Evolutionary conservation across 2,329 filamentous ascomycete genomes (phyloP).

Genomic region (Xylariomycetidae sp.): DNA sequence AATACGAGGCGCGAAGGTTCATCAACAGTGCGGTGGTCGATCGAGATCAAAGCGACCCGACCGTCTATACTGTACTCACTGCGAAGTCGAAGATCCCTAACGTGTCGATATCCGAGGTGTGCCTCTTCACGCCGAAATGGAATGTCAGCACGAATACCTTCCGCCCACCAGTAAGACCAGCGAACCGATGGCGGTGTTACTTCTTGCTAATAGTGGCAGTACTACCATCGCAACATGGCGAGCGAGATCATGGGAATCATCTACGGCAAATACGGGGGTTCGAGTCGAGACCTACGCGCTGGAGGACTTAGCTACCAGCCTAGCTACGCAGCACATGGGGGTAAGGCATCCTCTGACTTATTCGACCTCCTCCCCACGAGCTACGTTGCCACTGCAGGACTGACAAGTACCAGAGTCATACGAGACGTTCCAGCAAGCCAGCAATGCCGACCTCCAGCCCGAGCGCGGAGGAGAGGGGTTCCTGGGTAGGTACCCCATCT

Average conservation of each 20-base stretch:
- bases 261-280: conserved; percentile 23
- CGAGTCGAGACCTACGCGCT: conserved; percentile 20
- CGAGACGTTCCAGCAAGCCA: conserved; percentile 17
- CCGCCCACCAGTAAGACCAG: conserved; percentile 36
- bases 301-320: conserved; percentile 25
- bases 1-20: conserved; percentile 47
- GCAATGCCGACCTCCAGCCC: conserved; percentile 12
- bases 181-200: neutral
- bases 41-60: conserved; percentile 58
- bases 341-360: neutral
- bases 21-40: conserved; percentile 51
- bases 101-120: conserved; percentile 53
- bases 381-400: neutral
- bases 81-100: conserved; percentile 46
- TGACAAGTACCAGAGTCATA: conserved; percentile 11
- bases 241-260: conserved; percentile 45
- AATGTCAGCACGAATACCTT: conserved; percentile 52
- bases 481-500: conserved; percentile 16
- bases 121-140: conserved; percentile 59
- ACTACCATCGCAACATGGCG: conserved; percentile 52
- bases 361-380: neutral
- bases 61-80: conserved; percentile 55
- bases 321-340: conserved; percentile 25
- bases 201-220: conserved; percentile 21
- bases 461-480: conserved; percentile 18